These are phyloP conservation scores for Kalmanozyma brasiliensis DNA, from an alignment of 1,284 basidiomycete species.

Conservation along the genomic window DNA sequence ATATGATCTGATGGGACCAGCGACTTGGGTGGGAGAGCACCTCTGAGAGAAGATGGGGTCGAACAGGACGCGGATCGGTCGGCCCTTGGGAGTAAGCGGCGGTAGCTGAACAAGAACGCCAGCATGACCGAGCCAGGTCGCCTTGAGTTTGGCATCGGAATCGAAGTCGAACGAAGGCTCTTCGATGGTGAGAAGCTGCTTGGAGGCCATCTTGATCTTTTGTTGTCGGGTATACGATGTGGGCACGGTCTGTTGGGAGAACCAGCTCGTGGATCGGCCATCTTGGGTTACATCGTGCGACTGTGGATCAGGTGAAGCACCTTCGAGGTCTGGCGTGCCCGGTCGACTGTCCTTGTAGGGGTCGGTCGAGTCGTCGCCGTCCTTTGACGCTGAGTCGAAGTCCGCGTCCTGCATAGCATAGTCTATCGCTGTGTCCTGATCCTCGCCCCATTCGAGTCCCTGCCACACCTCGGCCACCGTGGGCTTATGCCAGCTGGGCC, in stretches of 20 bases:
- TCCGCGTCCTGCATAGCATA: conserved; percentile 30
- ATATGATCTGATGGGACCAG: conserved; percentile 57
- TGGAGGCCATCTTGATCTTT: conserved; percentile 22
- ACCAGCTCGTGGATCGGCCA: background rate
- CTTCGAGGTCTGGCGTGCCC: conserved; percentile 13
- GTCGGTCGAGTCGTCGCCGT: background rate
- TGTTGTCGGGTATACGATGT: conserved; percentile 25
- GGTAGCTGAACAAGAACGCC: conserved; percentile 60
- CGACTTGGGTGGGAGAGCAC: conserved; percentile 61
- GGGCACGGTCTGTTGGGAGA: conserved; percentile 3
- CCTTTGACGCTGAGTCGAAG: background rate
- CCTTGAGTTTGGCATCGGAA: conserved; percentile 18
- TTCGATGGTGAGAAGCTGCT: conserved; percentile 33
- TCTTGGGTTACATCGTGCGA: background rate
- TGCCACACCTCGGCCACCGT: conserved; percentile 52
- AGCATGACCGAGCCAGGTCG: conserved; percentile 66
- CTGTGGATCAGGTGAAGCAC: background rate
- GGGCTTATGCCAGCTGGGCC: conserved; percentile 61
- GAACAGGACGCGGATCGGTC: conserved; percentile 54
- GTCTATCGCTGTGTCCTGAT: conserved; percentile 33
- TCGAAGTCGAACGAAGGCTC: conserved; percentile 41
- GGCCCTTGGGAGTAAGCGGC: conserved; percentile 4
- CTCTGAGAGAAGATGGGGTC: conserved; percentile 66
- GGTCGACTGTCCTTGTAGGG: conserved; percentile 26
- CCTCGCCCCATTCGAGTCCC: conserved; percentile 56